These are phyloP conservation scores for Aspergillus glaucus DNA, from an alignment of 2,329 filamentous ascomycete genomes.

Conservation along the genomic window DNA sequence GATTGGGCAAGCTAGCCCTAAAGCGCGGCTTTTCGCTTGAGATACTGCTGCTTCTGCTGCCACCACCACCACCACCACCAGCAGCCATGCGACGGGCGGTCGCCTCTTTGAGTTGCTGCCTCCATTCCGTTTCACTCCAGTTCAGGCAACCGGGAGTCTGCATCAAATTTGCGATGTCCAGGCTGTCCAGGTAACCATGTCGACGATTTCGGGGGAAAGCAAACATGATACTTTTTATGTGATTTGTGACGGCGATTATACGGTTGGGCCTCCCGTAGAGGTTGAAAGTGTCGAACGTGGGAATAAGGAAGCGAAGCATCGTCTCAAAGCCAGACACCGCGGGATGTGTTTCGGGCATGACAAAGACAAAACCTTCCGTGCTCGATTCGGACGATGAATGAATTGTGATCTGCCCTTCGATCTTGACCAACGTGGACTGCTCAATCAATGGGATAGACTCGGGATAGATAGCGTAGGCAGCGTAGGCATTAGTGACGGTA, in stretches of 20 bases:
- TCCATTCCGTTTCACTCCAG: slow-evolving; percentile 88
- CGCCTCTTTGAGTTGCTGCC: slow-evolving; percentile 78
- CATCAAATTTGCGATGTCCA: slow-evolving; percentile 78
- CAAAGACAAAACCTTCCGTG: slow-evolving; percentile 90
- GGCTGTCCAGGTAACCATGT: slow-evolving; percentile 83
- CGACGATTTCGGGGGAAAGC: slow-evolving; percentile 84
- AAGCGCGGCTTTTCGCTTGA: slow-evolving; percentile 47
- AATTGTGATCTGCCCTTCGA: slow-evolving; percentile 85
- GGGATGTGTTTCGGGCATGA: slow-evolving; percentile 93
- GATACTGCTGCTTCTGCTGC: slow-evolving; percentile 47
- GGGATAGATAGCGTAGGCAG: slow-evolving; percentile 91
- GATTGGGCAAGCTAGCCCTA: slow-evolving; percentile 31
- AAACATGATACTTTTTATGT: slow-evolving; percentile 91
- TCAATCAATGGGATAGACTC: slow-evolving; percentile 91
- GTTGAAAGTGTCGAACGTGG: slow-evolving; percentile 85
- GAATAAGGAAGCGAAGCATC: slow-evolving; percentile 86
- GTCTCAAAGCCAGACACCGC: slow-evolving; percentile 92
- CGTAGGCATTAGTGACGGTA: slow-evolving; percentile 82
- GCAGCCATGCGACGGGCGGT: slow-evolving; percentile 52
- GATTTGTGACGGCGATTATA: slow-evolving; percentile 78
- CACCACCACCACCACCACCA: slow-evolving; percentile 21
- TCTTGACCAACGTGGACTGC: slow-evolving; percentile 85
- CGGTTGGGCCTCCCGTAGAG: slow-evolving; percentile 85
- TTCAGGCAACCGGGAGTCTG: slow-evolving; percentile 65
- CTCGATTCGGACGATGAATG: slow-evolving; percentile 71